A percentile compares a stretch with the other conserved stretches of the same genome.
These are phyloP conservation scores for Pseudovirgaria hyperparasitica DNA, from an alignment of 2,329 filamentous ascomycete species.

Conservation along the genomic window DNA sequence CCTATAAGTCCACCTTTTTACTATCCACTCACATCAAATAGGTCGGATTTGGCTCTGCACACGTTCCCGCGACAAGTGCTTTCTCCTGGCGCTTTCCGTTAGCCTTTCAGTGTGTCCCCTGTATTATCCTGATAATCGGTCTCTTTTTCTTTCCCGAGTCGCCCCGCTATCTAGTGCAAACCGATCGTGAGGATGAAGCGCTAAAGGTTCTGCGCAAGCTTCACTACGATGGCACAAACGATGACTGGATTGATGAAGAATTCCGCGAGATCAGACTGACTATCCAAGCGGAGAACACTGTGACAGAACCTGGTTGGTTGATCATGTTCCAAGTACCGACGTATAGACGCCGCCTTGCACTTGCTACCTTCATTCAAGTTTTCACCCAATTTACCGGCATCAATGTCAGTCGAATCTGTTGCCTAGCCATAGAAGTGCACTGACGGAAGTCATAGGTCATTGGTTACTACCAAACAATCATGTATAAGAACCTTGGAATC, in stretches of 20 bases:
- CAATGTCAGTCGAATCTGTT: constrained; percentile 1
- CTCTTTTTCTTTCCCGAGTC: constrained; percentile 30
- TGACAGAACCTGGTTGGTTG: constrained; percentile 40
- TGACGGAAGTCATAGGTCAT: constrained; percentile 36
- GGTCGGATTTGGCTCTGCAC: constrained; percentile 19
- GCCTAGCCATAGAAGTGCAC: not conserved
- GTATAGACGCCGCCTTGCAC: constrained; percentile 49
- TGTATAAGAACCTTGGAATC: constrained; percentile 46
- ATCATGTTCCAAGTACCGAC: constrained; percentile 45
- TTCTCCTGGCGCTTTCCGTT: constrained; percentile 32
- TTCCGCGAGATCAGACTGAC: constrained; percentile 49
- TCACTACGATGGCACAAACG: constrained; percentile 40
- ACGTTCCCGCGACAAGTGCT: constrained; percentile 21
- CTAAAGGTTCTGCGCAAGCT: constrained; percentile 32
- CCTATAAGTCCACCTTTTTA: constrained; percentile 30
- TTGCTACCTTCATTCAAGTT: constrained; percentile 49
- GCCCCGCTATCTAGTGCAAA: constrained; percentile 25
- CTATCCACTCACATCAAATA: constrained; percentile 11
- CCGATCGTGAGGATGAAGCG: constrained; percentile 45
- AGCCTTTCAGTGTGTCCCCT: constrained; percentile 33
- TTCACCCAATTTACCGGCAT: constrained; percentile 53
- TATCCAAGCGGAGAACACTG: constrained; percentile 45
- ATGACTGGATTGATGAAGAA: constrained; percentile 46
- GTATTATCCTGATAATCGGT: constrained; percentile 28
- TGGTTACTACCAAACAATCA: constrained; percentile 48